Evolutionary conservation across 371 early-diverging fungal genomes (phyloP).

Genomic region (Smittium culicis): DNA sequence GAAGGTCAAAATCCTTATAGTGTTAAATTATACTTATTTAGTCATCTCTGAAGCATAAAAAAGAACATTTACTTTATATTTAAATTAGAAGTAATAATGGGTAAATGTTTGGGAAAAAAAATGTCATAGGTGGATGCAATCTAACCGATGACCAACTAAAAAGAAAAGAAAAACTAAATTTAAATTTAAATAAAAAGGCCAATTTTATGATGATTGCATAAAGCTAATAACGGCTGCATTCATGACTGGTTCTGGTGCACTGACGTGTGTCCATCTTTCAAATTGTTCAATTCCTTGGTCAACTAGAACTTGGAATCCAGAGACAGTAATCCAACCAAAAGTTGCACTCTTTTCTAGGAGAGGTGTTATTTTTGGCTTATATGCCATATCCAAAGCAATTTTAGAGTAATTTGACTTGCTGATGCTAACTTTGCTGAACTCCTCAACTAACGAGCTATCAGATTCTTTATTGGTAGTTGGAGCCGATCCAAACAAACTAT

Average conservation of each 20-base stretch:
- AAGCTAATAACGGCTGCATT: background rate
- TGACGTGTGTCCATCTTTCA: conserved; percentile 47
- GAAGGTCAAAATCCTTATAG: too few species aligned
- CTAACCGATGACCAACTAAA: background rate
- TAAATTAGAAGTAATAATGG: too few species aligned
- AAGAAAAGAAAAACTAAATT: background rate
- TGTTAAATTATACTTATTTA: too few species aligned
- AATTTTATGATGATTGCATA: background rate
- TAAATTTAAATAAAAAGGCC: background rate
- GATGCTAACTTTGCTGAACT: background rate
- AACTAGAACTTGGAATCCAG: conserved; percentile 76
- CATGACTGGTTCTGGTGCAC: conserved; percentile 1
- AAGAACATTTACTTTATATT: too few species aligned
- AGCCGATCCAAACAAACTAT: conserved; percentile 33
- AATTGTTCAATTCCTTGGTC: conserved; percentile 86
- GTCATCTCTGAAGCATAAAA: too few species aligned
- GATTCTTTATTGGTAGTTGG: background rate
- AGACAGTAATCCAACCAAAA: conserved; percentile 55
- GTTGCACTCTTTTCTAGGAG: conserved; percentile 44
- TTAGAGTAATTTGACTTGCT: conserved; percentile 27
- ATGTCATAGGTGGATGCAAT: too few species aligned
- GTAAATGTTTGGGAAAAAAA: too few species aligned
- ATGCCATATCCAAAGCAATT: conserved; percentile 84
- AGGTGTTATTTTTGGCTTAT: conserved; percentile 71
- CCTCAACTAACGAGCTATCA: conserved; percentile 18